These are phyloP conservation scores for Oryza longistaminata DNA, from an alignment of 176 grass and related monocot species.

Conservation along the genomic window DNA sequence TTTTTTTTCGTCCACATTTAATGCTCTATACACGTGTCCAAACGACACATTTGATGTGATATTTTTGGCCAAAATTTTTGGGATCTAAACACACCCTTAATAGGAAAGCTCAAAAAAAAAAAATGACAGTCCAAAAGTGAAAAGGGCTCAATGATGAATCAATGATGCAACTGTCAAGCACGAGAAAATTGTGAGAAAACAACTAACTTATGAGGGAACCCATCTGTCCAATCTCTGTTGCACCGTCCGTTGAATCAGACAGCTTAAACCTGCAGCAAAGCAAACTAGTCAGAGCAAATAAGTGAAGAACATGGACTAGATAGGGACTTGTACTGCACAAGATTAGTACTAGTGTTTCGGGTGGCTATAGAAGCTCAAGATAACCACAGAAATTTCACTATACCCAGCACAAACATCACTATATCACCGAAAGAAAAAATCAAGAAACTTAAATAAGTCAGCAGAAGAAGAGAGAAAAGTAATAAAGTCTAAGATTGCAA, in stretches of 20 bases:
- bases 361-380: background rate
- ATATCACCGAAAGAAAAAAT: background rate
- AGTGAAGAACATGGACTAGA: background rate
- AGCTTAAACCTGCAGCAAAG: background rate
- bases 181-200: background rate
- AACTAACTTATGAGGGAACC: constrained; percentile 42
- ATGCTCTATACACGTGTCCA: no score
- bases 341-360: background rate
- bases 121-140: background rate
- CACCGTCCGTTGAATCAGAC: background rate
- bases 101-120: background rate
- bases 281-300: background rate
- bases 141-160: background rate
- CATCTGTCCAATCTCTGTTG: constrained; percentile 31
- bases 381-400: background rate
- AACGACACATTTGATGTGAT: no score
- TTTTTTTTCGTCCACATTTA: no score
- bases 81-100: no score
- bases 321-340: background rate
- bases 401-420: background rate
- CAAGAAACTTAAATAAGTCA: background rate
- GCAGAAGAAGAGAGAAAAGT: no score
- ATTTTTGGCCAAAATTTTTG: no score
- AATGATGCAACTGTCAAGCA: background rate
- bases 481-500: no score